Evolutionary conservation across 116 monocot genomes (phyloP), one percentile per base, ranked within the genome.

Genomic region (Thalassia testudinum): DNA sequence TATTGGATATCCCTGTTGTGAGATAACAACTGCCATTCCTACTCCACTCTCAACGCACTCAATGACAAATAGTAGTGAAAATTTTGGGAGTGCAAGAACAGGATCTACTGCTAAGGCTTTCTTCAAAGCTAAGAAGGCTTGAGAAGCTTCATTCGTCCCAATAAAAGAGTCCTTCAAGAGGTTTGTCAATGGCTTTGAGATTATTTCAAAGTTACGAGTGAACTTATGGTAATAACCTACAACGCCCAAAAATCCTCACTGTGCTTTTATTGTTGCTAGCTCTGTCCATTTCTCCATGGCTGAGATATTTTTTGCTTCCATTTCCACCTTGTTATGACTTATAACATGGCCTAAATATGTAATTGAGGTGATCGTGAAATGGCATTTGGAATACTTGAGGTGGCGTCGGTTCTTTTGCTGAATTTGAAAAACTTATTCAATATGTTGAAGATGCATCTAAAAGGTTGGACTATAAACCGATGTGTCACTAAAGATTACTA

Each of bases 331-430:
- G 3, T 24, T 20, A 42, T 12, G 17, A 5, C 14, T 40, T 16
- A 57, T 57, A 12, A 25, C 23, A 30, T 57, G 37, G 7, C 42
- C 57, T 16, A 57, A 43, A 43, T 57, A 57, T 5, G 30, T 34
- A 34, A 34, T 3, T 5, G 30, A 34, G 30, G 10, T 5, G 10
- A 3, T 10, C 10, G 6, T 34, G 10, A 34, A 34, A 34, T 3
- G 10, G 30, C 30, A 34, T 34, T 34, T 34, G n/a, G 30, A 34
- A 5, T 34, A 3, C 10, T 34, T 34, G 30, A 3, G 30, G 30
- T 5, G 10, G 6, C 3, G 10, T 3, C 6, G 10, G 10, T 34
- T 3, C 10, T 10, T 34, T 5, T 34, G 30, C 10, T 5, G 30
- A 3, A 34, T 10, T 10, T 34, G 6, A 34, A 34, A 34, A 34